Evolutionary conservation across 2,329 filamentous ascomycete species (phyloP), one percentile per base, ranked within the genome.

Genomic region (Aureobasidium melanogenum): DNA sequence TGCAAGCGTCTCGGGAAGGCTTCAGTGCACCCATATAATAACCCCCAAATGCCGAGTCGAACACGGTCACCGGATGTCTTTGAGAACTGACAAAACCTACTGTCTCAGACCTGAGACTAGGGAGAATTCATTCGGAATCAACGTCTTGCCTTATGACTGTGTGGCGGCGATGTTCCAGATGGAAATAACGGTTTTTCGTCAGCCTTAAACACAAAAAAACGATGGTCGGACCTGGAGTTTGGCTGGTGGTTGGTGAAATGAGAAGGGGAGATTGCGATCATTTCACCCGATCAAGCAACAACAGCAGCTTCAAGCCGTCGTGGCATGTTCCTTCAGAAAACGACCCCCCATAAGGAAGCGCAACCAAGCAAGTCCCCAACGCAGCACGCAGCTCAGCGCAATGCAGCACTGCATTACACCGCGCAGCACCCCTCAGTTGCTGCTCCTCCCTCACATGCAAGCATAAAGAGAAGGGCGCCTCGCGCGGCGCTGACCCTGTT

Each of bases 21-120:
- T 61, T 34, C 28, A 47, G 38, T 52, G 59, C 47, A 61, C 59
- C 48, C 59, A 61, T 61, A 61, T 61, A 61, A 61, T 55, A 61
- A 28, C 14, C 48, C 41, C 30, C 41, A 54, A 50, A 52, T 54
- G 59, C 48, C 47, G 48, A 61, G 47, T 61, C 59, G 39, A 44
- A 54, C 47, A 39, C 59, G 38, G 39, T 54, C 59, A 55, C 47
- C 59, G 39, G 26, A 52, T 60, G 57, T 52, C 48, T 44, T 24
- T 50, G 43, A 44, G 39, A 36, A 46, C 59, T 55, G 59, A 54
- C 59, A 47, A 61, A 60, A 61, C 34, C 44, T 47, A 61, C 50
- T 61, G 59, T 61, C 59, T 61, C 59, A 61, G 39, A 55, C 59
- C 38, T 52, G 59, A 61, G 59, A 61, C 59, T 54, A 61, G 59